Base-by-base conservation (phyloP, 306 rosid genomes). In the Medicago arabica region DNA sequence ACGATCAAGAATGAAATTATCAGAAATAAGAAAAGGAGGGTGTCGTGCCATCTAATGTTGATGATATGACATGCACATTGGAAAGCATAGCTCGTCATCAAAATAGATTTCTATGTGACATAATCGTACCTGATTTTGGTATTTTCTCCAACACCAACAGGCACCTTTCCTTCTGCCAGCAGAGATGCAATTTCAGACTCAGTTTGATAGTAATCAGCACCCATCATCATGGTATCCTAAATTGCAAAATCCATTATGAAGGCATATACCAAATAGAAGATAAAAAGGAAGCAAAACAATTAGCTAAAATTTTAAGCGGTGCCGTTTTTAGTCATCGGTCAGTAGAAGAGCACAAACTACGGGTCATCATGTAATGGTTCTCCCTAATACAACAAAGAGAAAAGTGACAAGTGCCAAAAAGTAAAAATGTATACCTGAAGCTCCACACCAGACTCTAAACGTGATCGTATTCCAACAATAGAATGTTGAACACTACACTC, bases 211-310 rank as follows among this genome's bases (percentile, higher is more conserved):
- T 92, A 95, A 60, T 95, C 99, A 57, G 99, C 97, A 67, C 99
- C 99, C 97, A 95, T 95, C 99, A 95, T 89, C 98, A 95, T 92
- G 25, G 99, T 92, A 78, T 92, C 98, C 99, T 95, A 83, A 65
- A 85, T 53, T 19, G 8, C 47, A 78, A 75, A 75, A 59, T 54
- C 40, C 82, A 83, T n/a, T 21, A 39, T 17, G 50, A 16, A 55
- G 36, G n/a, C n/a, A 21, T 16, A 34, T 14, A 62, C 47, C 44
- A 9, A 62, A 10, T 57, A 10, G 15, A 19, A 59, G 19, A 31
- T 7, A 13, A 7, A 39, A 40, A 17, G 6, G 34, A 18, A 16
- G 17, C 4, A 39, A 65, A 40, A 16, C 10, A 65, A 13, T 13
- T 18, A 60, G 18, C 19, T 28, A 28, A 28, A 28, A 28, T 28